phyloP scores from a whole-genome alignment of 306 rosid genomes.

The Mucuna pruriens region DNA sequence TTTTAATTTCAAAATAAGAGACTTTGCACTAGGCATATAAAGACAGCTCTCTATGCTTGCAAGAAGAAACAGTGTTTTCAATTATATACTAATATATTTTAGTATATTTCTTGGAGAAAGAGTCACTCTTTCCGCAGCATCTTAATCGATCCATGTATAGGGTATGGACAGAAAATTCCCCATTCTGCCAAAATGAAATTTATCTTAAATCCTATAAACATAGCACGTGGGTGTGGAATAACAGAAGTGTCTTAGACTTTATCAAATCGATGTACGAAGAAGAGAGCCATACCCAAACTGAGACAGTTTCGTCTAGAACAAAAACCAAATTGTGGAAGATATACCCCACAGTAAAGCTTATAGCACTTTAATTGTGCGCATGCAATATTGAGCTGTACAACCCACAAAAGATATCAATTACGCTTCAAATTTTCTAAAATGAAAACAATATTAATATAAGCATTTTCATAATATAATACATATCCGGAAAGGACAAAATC shows the following conservation, averaged over 20 bases:
- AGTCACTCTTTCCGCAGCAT: slow-evolving; percentile 27
- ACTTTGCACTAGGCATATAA: slow-evolving; percentile 41
- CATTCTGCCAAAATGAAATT: slow-evolving; percentile 33
- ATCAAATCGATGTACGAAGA: slow-evolving; percentile 26
- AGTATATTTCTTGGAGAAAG: slow-evolving; percentile 23
- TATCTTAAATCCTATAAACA: slow-evolving; percentile 25
- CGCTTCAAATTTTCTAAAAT: not conserved
- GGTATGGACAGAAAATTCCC: slow-evolving; percentile 37
- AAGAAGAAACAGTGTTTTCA: slow-evolving; percentile 37
- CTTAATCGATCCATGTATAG: slow-evolving; percentile 10
- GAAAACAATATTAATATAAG: not conserved
- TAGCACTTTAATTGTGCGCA: slow-evolving; percentile 24
- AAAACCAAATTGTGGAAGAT: slow-evolving; percentile 23
- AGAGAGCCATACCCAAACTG: slow-evolving; percentile 28
- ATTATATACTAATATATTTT: not conserved
- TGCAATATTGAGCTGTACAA: not conserved
- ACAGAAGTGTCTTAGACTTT: slow-evolving; percentile 36
- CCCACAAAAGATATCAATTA: slow-evolving; percentile 27
- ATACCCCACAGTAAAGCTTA: slow-evolving; percentile 28
- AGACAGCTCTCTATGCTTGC: slow-evolving; percentile 20
- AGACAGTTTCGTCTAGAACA: not conserved
- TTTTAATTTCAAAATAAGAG: slow-evolving; percentile 11
- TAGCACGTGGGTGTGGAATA: slow-evolving; percentile 39
- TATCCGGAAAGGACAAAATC: no score
- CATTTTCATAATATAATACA: not conserved